A percentile compares a stretch with the other conserved stretches of the same genome.
These are phyloP conservation scores for Aspergillus hiratsukae DNA, from an alignment of 2,329 filamentous ascomycete genomes.

Conservation along the genomic window DNA sequence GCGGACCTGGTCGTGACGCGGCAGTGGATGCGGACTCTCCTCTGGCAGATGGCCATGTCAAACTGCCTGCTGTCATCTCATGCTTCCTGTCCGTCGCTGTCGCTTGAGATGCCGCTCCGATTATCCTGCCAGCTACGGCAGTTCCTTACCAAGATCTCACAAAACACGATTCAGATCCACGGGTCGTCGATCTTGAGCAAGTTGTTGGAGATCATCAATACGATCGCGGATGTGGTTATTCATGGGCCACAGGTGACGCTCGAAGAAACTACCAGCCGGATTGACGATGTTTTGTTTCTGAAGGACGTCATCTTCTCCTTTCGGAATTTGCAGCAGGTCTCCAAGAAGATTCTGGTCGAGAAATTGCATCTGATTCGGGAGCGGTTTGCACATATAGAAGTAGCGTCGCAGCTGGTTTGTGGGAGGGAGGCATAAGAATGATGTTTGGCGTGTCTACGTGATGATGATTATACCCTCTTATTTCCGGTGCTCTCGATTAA, in stretches of 20 bases:
- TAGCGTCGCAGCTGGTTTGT: constrained; percentile 19
- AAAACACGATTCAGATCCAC: constrained; percentile 50
- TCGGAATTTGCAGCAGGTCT: constrained; percentile 45
- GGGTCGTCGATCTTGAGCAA: constrained; percentile 56
- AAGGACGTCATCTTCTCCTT: constrained; percentile 50
- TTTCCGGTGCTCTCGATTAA: too few relatives aligned
- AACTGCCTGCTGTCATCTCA: constrained; percentile 42
- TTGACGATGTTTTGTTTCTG: constrained; percentile 53
- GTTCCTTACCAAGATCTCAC: constrained; percentile 40
- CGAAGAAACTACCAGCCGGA: constrained; percentile 45
- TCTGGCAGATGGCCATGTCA: constrained; percentile 49
- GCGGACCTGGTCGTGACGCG: constrained; percentile 49
- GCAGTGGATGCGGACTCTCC: constrained; percentile 47
- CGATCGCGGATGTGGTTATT: constrained; percentile 55
- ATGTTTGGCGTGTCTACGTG: background rate
- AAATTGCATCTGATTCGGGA: constrained; percentile 35
- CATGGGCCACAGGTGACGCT: constrained; percentile 46
- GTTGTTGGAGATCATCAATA: constrained; percentile 57
- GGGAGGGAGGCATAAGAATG: background rate
- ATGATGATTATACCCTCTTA: background rate
- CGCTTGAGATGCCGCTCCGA: constrained; percentile 43
- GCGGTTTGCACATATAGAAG: constrained; percentile 17
- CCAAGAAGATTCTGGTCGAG: constrained; percentile 42
- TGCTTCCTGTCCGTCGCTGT: constrained; percentile 26
- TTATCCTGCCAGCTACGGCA: constrained; percentile 42